Evolutionary conservation across 2,329 filamentous ascomycete genomes (phyloP), one percentile per base, ranked within the genome.

Genomic region (Colletotrichum eremochloae): DNA sequence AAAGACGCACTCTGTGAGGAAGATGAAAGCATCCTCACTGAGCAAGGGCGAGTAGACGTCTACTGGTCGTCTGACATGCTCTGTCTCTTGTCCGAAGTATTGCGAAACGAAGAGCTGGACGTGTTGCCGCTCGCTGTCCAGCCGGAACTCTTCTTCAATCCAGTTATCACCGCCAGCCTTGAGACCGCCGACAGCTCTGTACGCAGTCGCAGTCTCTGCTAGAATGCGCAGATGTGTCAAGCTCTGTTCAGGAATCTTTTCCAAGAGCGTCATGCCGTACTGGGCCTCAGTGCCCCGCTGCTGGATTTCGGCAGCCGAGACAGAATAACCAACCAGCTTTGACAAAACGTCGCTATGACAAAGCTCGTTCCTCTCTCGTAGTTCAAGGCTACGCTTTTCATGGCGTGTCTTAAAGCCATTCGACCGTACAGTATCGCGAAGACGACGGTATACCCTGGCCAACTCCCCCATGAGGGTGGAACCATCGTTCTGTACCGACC

Each of bases 161-260:
- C 86, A 87, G 74, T 89, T 92, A 9, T 89, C 86, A 0, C 88
- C 87, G 3, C 84, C 85, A 29, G 88, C 86, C 62, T 90, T 87
- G 53, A 96, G 86, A 5, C 90, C 90, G 1, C 94, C 93, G 71
- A 97, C 86, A 1, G 94, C 89, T 67, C 95, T 88, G 80, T 96
- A 98, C 0, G 95, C 95, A 40, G 93, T 90, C 1, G 94, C 93
- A 1, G 95, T 98, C 83, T 98, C 96, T 1, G 94, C 92, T 33
- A 98, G 85, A 38, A 98, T 92, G 61, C 95, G 93, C 38, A 99
- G 86, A 79, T 98, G 95, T 1, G 94, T 96, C 72, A 99, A 84
- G 1, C 90, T 88, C 79, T 97, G 91, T 68, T 96, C 93, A 0
- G 96, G 92, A 63, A 98, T 92, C 77, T 92, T 95, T 75, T 96